Base-by-base conservation (phyloP, 495 filamentous ascomycete species). In the Aspergillus panamensis region DNA sequence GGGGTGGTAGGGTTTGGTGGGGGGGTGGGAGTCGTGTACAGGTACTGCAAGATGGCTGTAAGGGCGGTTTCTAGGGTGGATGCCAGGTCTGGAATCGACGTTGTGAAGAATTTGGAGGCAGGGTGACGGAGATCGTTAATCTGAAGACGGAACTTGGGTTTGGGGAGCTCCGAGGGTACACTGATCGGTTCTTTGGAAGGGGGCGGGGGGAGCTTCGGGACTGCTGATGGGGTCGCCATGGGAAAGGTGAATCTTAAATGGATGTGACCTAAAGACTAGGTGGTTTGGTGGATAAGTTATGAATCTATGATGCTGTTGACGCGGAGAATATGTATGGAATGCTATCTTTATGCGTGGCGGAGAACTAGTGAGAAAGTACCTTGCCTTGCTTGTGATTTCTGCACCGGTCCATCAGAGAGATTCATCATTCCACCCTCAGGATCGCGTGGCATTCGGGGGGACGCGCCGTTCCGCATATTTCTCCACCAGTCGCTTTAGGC, bases 71-170 rank as follows among this genome's bases (percentile, higher is more conserved):
- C 74, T 5, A 96, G 68, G 10, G 86, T 77, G 10, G 77, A 73
- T 60, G 78, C 66, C 8, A 85, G 74, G 63, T 86, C 81, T 32
- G 75, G 73, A 29, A 87, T 74, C 8, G 81, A 70, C 14, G 60
- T 50, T 48, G 92, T 82, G 71, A 95, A 96, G 56, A 80, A 70
- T 17, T 66, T 60, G 3, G 87, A 65, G 14, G 84, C 89, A 0
- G 77, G 61, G 65, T 91, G 86, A 30, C 77, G 76, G 62, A 94
- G 79, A 57, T 94, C 88, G 52, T 85, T 77, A 45, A 87, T 70
- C 55, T 88, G 80, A 45, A 96, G 80, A 25, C 86, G 85, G 8
- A 93, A 80, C 51, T 84, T 89, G 17, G 87, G 86, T 20, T 80
- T 67, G 16, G 71, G 70, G 54, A 77, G 79, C 14, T 55, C 42